Conservation (phyloP, 257 asterid genomes). For the Cynanchum wilfordii region DNA sequence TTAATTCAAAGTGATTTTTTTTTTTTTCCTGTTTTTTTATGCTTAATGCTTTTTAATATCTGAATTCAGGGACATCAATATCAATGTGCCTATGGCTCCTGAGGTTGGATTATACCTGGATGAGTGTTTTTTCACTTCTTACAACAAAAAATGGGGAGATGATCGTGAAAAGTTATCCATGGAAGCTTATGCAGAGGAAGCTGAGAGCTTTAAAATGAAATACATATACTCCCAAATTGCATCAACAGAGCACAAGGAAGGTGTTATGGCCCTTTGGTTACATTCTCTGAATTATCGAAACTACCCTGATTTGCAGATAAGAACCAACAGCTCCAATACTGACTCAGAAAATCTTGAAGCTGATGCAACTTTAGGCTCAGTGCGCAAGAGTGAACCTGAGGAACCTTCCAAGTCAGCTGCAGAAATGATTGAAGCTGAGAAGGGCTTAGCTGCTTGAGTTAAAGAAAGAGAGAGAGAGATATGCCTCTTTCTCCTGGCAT, state of each 20-base stretch:
- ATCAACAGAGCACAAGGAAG: slow-evolving; percentile 69
- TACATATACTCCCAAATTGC: slow-evolving; percentile 72
- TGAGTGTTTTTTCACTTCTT: slow-evolving; percentile 87
- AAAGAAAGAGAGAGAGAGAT: not conserved
- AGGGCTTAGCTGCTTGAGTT: slow-evolving; percentile 15
- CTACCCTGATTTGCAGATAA: slow-evolving; percentile 56
- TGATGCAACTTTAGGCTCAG: slow-evolving; percentile 2
- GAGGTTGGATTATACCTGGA: slow-evolving; percentile 95
- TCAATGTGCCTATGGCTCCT: slow-evolving; percentile 97
- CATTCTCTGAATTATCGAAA: slow-evolving; percentile 86
- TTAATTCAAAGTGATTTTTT: not conserved
- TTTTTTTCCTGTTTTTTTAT: not conserved
- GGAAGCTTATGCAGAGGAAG: slow-evolving; percentile 57
- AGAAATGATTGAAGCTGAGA: not conserved
- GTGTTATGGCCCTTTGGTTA: slow-evolving; percentile 68
- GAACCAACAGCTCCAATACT: slow-evolving; percentile 11
- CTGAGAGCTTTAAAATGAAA: slow-evolving; percentile 81
- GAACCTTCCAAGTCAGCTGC: not conserved
- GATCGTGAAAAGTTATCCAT: slow-evolving; percentile 84
- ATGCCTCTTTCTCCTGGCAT: not conserved
- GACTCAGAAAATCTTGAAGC: slow-evolving; percentile 19
- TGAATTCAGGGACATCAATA: slow-evolving; percentile 56
- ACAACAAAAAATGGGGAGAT: slow-evolving; percentile 67
- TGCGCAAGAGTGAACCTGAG: slow-evolving; percentile 16
- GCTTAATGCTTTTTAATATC: slow-evolving; percentile 6